Percentiles rank a stretch among this genome's conserved stretches.
Evolutionary conservation across 73 alveolate genomes (phyloP).

Genomic region (Uronychia binucleata): DNA sequence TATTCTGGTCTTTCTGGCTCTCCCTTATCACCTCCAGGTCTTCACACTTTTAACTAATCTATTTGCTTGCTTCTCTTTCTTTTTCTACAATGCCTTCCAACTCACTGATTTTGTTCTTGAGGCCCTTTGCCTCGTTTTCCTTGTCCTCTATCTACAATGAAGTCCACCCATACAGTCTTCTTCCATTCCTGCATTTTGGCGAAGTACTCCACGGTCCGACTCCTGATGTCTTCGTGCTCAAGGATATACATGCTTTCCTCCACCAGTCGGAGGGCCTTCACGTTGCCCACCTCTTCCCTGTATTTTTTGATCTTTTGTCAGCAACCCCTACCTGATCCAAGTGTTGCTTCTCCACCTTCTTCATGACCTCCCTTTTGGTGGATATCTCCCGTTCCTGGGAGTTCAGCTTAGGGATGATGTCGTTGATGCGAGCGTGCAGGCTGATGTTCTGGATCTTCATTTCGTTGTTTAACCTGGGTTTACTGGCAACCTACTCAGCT

Average conservation of each 20-base stretch:
- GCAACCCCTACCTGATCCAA: conserved; percentile 1
- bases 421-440: conserved; percentile 5
- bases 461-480: neutral
- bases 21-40: neutral
- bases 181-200: neutral
- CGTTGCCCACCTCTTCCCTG: conserved; percentile 15
- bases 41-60: neutral
- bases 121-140: neutral
- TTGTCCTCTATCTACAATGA: neutral
- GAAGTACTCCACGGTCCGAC: conserved; percentile 10
- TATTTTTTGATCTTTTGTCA: conserved; percentile 9
- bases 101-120: neutral
- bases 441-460: conserved; percentile 9
- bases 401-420: conserved; percentile 15
- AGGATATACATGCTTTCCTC: neutral
- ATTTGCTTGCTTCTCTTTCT: neutral
- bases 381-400: conserved; percentile 37
- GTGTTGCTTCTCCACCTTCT: conserved; percentile 44
- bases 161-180: neutral
- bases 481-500: conserved; percentile 14
- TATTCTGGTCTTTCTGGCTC: neutral
- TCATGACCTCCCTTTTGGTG: conserved; percentile 36
- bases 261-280: neutral
- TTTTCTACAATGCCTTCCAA: neutral
- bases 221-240: conserved; percentile 42